phyloP scores from a whole-genome alignment of 2,329 filamentous ascomycete species.

The Didymella lethalis region DNA sequence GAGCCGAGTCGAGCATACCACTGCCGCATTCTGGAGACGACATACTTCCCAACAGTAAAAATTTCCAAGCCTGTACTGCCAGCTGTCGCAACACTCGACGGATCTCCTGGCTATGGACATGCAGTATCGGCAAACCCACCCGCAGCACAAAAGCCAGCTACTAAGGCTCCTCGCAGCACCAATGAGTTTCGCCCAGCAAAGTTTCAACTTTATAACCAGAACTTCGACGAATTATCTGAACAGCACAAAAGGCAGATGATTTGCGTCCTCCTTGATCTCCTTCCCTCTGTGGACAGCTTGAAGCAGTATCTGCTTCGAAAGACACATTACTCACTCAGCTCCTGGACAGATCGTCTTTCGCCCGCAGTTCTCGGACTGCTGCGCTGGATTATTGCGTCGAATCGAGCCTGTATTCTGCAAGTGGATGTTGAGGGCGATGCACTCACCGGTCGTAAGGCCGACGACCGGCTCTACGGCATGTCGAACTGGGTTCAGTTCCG shows the following conservation, averaged over 20 bases:
- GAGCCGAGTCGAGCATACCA: slow-evolving; percentile 49
- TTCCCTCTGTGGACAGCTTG: slow-evolving; percentile 70
- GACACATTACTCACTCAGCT: slow-evolving; percentile 50
- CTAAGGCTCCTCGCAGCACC: neutral
- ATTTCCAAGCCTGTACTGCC: slow-evolving; percentile 38
- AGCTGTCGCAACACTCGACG: neutral
- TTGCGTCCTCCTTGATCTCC: slow-evolving; percentile 62
- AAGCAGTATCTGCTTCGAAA: slow-evolving; percentile 56
- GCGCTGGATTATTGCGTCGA: slow-evolving; percentile 89
- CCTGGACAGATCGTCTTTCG: slow-evolving; percentile 68
- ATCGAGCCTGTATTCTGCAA: slow-evolving; percentile 84
- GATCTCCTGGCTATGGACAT: neutral
- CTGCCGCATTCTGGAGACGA: slow-evolving; percentile 59
- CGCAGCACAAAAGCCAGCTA: slow-evolving; percentile 1
- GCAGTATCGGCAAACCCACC: neutral
- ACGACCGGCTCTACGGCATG: slow-evolving; percentile 69
- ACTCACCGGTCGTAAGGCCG: slow-evolving; percentile 42
- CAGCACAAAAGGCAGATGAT: slow-evolving; percentile 59
- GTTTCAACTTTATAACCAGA: slow-evolving; percentile 60
- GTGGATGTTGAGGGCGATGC: slow-evolving; percentile 59
- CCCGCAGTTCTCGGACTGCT: slow-evolving; percentile 73
- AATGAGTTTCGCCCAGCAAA: slow-evolving; percentile 44
- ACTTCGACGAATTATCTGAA: slow-evolving; percentile 64
- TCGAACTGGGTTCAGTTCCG: slow-evolving; percentile 78
- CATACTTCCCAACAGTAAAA: slow-evolving; percentile 55